phyloP scores from a whole-genome alignment of 345 rosid genomes.

The Arabis hirsuta region DNA sequence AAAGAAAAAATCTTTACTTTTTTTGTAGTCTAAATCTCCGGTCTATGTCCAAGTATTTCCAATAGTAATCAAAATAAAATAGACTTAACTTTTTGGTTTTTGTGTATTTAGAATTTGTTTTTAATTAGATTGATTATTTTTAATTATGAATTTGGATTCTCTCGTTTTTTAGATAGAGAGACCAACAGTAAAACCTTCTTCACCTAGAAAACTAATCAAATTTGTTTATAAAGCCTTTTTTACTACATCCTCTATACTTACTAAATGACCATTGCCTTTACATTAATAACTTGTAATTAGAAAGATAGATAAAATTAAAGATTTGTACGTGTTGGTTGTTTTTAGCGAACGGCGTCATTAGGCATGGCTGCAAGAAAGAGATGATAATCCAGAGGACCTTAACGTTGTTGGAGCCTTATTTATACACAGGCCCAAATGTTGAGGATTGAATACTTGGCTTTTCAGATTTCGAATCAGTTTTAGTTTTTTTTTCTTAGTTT shows the following conservation, averaged over 20 bases:
- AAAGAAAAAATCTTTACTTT: too few species aligned
- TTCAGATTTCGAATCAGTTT: background rate
- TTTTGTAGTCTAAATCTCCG: too few species aligned
- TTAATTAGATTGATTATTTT: too few species aligned
- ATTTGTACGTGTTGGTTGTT: constrained; percentile 5
- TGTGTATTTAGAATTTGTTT: too few species aligned
- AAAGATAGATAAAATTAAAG: background rate
- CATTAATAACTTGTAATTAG: background rate
- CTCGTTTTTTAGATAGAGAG: background rate
- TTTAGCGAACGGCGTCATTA: constrained; percentile 48
- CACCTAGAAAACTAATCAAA: too few species aligned
- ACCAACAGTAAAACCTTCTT: background rate
- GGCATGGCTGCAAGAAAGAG: constrained; percentile 84
- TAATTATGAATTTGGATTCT: too few species aligned
- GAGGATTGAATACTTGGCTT: constrained; percentile 31
- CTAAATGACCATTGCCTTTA: background rate
- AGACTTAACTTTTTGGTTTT: background rate
- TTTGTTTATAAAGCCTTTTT: too few species aligned
- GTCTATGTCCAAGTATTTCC: background rate
- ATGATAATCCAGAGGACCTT: constrained; percentile 59
- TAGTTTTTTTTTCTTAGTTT: constrained; percentile 10
- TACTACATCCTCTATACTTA: too few species aligned
- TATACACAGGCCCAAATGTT: constrained; percentile 62
- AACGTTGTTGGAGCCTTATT: constrained; percentile 45
- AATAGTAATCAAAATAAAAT: constrained; percentile 27